These are phyloP conservation scores for Colletotrichum trifolii DNA, from an alignment of 2,329 filamentous ascomycete genomes.

Conservation along the genomic window DNA sequence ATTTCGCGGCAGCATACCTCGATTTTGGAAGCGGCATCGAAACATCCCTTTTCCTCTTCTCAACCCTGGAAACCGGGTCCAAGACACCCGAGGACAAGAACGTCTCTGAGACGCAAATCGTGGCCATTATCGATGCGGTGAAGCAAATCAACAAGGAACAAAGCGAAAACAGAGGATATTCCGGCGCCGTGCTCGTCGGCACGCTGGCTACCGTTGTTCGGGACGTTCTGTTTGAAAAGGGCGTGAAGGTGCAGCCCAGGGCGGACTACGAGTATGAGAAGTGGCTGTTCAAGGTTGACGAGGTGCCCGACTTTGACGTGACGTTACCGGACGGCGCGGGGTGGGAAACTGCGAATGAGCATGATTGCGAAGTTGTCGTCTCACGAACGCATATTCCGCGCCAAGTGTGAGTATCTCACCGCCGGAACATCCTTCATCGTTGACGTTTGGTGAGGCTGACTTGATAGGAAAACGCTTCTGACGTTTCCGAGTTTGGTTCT, in stretches of 20 bases:
- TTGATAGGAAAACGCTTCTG: conserved; percentile 52
- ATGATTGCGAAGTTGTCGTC: conserved; percentile 67
- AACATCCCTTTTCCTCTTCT: conserved; percentile 74
- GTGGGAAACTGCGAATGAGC: conserved; percentile 64
- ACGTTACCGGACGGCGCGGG: conserved; percentile 58
- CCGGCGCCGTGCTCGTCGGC: conserved; percentile 50
- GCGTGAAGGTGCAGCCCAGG: conserved; percentile 41
- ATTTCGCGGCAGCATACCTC: conserved; percentile 68
- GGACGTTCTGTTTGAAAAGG: conserved; percentile 9
- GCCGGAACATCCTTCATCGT: no score
- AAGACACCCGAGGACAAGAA: conserved; percentile 34
- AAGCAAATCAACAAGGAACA: conserved; percentile 43
- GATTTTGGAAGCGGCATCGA: conserved; percentile 71
- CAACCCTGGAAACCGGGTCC: conserved; percentile 56
- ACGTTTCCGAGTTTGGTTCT: conserved; percentile 60
- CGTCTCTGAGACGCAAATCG: conserved; percentile 48
- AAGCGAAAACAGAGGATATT: conserved; percentile 36
- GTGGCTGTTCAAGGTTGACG: conserved; percentile 65
- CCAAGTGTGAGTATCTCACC: conserved; percentile 51
- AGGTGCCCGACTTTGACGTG: conserved; percentile 51
- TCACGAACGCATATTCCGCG: conserved; percentile 67
- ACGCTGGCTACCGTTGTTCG: conserved; percentile 46
- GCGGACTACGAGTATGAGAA: conserved; percentile 58
- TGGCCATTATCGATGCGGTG: conserved; percentile 44
- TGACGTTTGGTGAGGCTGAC: not conserved